phyloP scores from a whole-genome alignment of 73 alveolate genomes.

The Tetrahymena malaccensis region DNA sequence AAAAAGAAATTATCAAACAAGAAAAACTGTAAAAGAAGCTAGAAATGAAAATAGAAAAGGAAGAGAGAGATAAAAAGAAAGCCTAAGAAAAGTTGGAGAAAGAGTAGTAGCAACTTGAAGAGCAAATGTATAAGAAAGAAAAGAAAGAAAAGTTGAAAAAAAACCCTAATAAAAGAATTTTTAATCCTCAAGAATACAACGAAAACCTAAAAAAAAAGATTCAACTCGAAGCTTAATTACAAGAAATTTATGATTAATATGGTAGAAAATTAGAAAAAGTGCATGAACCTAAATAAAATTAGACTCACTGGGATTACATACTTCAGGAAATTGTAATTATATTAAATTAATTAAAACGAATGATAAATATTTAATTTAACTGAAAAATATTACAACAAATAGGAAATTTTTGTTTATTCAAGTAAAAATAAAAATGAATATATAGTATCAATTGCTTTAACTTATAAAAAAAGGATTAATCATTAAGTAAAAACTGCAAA shows the following conservation, averaged over 20 bases:
- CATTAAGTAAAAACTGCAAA: too few species aligned
- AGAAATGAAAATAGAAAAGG: not conserved
- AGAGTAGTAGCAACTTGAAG: not conserved
- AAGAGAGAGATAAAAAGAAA: not conserved
- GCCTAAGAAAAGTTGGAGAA: not conserved
- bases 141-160: not conserved
- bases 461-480: too few species aligned
- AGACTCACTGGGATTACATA: conserved; percentile 32
- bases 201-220: conserved; percentile 2
- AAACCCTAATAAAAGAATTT: not conserved
- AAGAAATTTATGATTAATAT: conserved; percentile 9
- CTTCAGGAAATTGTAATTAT: conserved; percentile 25
- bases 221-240: conserved; percentile 12
- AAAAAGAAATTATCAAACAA: not conserved
- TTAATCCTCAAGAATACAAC: not conserved
- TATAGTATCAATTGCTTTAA: too few species aligned
- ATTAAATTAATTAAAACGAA: too few species aligned
- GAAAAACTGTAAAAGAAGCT: not conserved
- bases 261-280: conserved; percentile 25
- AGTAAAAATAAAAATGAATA: too few species aligned
- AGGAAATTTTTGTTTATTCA: too few species aligned
- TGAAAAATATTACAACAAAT: too few species aligned
- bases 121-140: not conserved
- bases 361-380: too few species aligned
- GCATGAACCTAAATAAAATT: conserved; percentile 9